A percentile compares a stretch with the other conserved stretches of the same genome.
These are phyloP conservation scores for Malassezia pachydermatis DNA, from an alignment of 1,284 basidiomycete species.

Conservation along the genomic window DNA sequence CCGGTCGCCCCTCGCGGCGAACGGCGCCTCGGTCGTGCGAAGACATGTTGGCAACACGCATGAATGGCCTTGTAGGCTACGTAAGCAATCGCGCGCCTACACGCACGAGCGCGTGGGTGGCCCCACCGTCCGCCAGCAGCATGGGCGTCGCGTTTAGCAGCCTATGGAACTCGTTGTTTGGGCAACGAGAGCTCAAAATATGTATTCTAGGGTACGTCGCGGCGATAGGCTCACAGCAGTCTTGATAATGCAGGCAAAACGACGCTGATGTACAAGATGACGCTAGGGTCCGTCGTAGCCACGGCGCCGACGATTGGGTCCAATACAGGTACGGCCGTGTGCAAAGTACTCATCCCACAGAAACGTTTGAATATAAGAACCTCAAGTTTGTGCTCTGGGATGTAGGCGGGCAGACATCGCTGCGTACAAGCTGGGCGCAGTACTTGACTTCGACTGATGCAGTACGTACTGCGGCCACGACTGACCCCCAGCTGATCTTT, in stretches of 20 bases:
- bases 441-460: constrained; percentile 51
- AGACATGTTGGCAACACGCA: neutral
- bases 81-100: too few species aligned
- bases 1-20: too few species aligned
- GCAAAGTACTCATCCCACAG: too few species aligned
- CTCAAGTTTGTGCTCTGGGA: constrained; percentile 52
- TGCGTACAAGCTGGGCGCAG: constrained; percentile 50
- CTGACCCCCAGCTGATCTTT: constrained; percentile 46
- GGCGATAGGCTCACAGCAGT: neutral
- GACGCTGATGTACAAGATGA: constrained; percentile 53
- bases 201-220: constrained; percentile 40
- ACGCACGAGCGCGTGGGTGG: too few species aligned
- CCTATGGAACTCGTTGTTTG: constrained; percentile 51
- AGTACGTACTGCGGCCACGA: constrained; percentile 14
- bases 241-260: constrained; percentile 53
- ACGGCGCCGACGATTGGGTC: constrained; percentile 52
- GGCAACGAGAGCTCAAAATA: constrained; percentile 51
- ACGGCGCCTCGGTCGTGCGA: too few species aligned
- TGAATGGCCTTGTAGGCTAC: too few species aligned
- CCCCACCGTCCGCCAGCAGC: too few species aligned
- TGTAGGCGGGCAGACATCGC: constrained; percentile 51
- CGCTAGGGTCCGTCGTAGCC: constrained; percentile 52
- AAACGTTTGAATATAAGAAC: constrained; percentile 51
- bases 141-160: constrained; percentile 46
- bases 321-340: too few species aligned